phyloP scores from a whole-genome alignment of 805 yeast species.

The Yarrowia sp. region DNA sequence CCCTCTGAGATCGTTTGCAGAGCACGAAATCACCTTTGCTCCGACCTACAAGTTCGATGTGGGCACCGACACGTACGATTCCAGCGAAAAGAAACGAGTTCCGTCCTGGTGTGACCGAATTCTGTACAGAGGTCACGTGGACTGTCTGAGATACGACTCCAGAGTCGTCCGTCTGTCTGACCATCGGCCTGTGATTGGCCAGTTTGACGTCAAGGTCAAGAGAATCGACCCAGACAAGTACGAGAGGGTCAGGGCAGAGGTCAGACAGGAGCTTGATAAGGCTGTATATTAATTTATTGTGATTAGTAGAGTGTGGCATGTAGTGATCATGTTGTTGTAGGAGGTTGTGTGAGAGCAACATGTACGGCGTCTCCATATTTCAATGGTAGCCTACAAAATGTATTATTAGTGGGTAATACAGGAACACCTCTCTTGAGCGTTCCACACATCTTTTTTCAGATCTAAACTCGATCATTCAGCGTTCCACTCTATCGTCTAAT shows the following conservation, averaged over 20 bases:
- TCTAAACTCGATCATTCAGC: no score
- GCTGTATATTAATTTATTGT: conserved; percentile 10
- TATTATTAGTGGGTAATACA: no score
- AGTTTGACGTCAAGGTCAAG: conserved; percentile 67
- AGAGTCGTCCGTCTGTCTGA: conserved; percentile 74
- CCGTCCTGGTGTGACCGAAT: conserved; percentile 99
- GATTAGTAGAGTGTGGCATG: no score
- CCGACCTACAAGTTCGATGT: conserved; percentile 97
- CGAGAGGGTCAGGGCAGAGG: conserved; percentile 6
- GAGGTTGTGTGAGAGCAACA: no score
- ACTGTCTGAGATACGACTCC: conserved; percentile 66
- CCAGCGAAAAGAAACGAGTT: conserved; percentile 87
- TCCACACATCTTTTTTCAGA: no score
- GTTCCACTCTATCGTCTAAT: no score
- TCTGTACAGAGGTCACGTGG: conserved; percentile 66
- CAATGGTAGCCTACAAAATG: no score
- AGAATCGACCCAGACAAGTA: conserved; percentile 63
- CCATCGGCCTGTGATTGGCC: conserved; percentile 87
- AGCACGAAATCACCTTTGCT: conserved; percentile 71
- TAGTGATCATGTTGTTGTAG: no score
- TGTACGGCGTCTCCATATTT: no score
- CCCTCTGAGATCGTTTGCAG: conserved; percentile 77
- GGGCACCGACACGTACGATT: conserved; percentile 80
- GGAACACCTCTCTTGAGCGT: no score
- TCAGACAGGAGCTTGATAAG: conserved; percentile 1